These are phyloP conservation scores for Sclerotinia glacialis DNA, from an alignment of 2,329 filamentous ascomycete species.

Conservation along the genomic window DNA sequence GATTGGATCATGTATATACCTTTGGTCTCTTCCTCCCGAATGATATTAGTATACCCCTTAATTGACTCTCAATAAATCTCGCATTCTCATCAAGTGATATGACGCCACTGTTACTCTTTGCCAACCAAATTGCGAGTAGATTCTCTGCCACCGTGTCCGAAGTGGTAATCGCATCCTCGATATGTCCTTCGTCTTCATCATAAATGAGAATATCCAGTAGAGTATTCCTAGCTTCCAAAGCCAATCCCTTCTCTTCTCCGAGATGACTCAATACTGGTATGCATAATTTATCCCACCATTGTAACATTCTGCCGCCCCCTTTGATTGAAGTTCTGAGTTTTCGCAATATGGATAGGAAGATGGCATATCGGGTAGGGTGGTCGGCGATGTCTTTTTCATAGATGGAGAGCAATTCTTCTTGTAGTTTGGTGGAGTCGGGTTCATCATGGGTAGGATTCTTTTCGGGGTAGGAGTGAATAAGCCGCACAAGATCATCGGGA, in stretches of 20 bases:
- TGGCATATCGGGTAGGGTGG: constrained; percentile 54
- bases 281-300: constrained; percentile 69
- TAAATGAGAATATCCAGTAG: constrained; percentile 62
- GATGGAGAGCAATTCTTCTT: constrained; percentile 67
- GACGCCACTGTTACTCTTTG: constrained; percentile 43
- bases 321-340: constrained; percentile 62
- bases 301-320: constrained; percentile 59
- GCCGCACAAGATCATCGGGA: constrained; percentile 59
- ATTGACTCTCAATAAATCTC: constrained; percentile 45
- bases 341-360: constrained; percentile 68
- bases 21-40: constrained; percentile 67
- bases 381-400: constrained; percentile 63
- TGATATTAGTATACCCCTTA: constrained; percentile 45
- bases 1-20: constrained; percentile 39
- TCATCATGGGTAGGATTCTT: constrained; percentile 68
- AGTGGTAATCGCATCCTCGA: constrained; percentile 44
- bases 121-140: constrained; percentile 57
- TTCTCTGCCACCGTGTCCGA: constrained; percentile 55
- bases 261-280: constrained; percentile 56
- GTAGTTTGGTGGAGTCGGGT: constrained; percentile 63
- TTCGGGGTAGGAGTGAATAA: constrained; percentile 65
- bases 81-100: constrained; percentile 45
- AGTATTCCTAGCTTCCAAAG: constrained; percentile 63
- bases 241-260: constrained; percentile 59
- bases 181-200: constrained; percentile 56